Evolutionary conservation across 139 green algal species (phyloP), one percentile per base, ranked within the genome.

Genomic region (Chlorella sp.): DNA sequence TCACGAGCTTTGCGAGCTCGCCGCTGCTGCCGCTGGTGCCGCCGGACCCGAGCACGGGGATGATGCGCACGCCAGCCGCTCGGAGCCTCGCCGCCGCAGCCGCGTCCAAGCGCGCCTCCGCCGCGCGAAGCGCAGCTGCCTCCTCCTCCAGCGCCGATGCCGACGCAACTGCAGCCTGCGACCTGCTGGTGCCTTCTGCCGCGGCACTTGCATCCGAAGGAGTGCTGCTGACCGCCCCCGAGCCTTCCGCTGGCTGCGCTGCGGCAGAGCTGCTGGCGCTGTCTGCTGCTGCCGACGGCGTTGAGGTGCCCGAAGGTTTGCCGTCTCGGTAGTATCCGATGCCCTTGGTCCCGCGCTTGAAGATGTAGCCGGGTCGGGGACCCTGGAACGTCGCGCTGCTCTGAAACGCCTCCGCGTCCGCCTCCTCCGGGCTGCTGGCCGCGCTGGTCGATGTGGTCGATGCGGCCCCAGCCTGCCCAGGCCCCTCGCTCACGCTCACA

Each of bases 1-100:
- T 82, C 35, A 90, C 49, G 31, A 35, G 30, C 67, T 85, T 84
- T 20, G 65, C 66, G 42, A 87, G 73, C 75, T 86, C 83, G 0
- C 35, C 29, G 35, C 33, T 3, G 5, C 67, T 33, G 4, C 42
- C 67, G 6, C 24, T 30, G 3, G 3, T 35, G 35, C 29, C 35
- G 1, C 81, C 80, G 2, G 77, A 33, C 42, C 67, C 34, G 35
- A 90, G 76, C 49, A 74, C 29, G 2, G 88, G 66, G 22, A 70
- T 75, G 30, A 76, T 71, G 36, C 20, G 35, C 27, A 32, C 0
- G 32, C 32, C 4, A 49, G 32, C n/a, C 29, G 49, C 29, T 3
- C 14, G 17, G 42, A 68, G 1, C 49, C 49, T 22, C 67, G 3
- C 6, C 17, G 49, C 67, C 1, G 64, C 76, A 30, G 76, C 78